Percentiles rank a stretch among this genome's conserved stretches.
These are phyloP conservation scores for Globisporangium apiculatum DNA, from an alignment of 352 stramenopile species.

Conservation along the genomic window DNA sequence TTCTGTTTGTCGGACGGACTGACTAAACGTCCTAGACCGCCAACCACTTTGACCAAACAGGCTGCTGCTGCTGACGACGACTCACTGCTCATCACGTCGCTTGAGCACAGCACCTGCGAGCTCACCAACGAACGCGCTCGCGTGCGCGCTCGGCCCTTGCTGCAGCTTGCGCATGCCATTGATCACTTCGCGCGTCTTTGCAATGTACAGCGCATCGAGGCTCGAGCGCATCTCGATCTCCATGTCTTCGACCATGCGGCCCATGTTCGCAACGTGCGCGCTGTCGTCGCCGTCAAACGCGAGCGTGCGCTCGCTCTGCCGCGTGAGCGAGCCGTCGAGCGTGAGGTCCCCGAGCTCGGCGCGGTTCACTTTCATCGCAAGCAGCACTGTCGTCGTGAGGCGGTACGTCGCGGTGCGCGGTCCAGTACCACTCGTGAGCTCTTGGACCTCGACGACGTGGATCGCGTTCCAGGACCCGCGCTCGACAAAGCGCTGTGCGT, in stretches of 20 bases:
- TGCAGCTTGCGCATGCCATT: constrained; percentile 88
- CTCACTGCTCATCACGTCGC: constrained; percentile 12
- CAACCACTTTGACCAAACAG: no score
- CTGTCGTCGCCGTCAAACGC: constrained; percentile 62
- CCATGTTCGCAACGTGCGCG: constrained; percentile 92
- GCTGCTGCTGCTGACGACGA: no score
- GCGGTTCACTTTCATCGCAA: constrained; percentile 88
- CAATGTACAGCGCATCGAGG: constrained; percentile 92
- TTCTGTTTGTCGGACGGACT: no score
- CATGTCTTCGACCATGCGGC: constrained; percentile 94
- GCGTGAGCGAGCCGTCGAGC: constrained; percentile 87
- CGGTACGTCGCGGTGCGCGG: constrained; percentile 82
- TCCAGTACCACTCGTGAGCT: constrained; percentile 13
- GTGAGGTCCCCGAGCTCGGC: constrained; percentile 74
- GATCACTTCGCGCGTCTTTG: constrained; percentile 93
- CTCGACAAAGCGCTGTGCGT: constrained; percentile 74
- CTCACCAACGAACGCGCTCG: constrained; percentile 72
- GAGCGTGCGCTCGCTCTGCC: constrained; percentile 68
- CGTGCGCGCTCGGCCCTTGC: constrained; percentile 33
- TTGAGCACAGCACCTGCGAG: constrained; percentile 64
- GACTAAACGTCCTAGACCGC: no score
- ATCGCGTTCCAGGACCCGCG: constrained; percentile 92
- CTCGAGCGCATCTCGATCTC: constrained; percentile 92
- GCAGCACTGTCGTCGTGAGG: constrained; percentile 90
- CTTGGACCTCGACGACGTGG: constrained; percentile 91